Conservation (phyloP, 176 grass and related monocot species). For the Saccharum officinarum region DNA sequence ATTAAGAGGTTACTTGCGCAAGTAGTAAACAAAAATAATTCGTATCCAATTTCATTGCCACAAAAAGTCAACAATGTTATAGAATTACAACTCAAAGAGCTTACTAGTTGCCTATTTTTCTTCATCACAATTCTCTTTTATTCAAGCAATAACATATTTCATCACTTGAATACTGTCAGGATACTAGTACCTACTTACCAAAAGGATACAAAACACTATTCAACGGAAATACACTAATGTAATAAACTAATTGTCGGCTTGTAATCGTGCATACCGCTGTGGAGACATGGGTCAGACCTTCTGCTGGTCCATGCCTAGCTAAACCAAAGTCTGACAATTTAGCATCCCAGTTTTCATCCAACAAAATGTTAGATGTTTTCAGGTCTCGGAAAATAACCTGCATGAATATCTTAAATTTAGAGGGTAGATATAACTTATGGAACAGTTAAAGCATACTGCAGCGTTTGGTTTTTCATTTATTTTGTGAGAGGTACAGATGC, state of each 20-base stretch:
- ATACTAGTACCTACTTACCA: not conserved
- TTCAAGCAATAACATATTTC: not conserved
- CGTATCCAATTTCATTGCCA: not conserved
- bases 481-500: not conserved
- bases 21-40: not conserved
- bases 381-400: constrained; percentile 98
- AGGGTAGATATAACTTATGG: not conserved
- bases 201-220: constrained; percentile 14
- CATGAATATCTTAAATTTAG: constrained; percentile 20
- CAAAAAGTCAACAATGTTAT: not conserved
- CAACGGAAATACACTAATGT: not conserved
- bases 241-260: not conserved
- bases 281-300: constrained; percentile 94
- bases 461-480: not conserved
- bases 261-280: constrained; percentile 66
- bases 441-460: not conserved
- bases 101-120: not conserved
- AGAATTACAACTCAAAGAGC: not conserved
- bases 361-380: constrained; percentile 92
- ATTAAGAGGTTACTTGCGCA: not conserved
- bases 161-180: not conserved
- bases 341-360: constrained; percentile 95
- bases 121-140: not conserved
- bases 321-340: constrained; percentile 98
- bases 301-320: constrained; percentile 91